Base-by-base conservation (phyloP, 108 stramenopile genomes). In the Fragilaria radians region DNA sequence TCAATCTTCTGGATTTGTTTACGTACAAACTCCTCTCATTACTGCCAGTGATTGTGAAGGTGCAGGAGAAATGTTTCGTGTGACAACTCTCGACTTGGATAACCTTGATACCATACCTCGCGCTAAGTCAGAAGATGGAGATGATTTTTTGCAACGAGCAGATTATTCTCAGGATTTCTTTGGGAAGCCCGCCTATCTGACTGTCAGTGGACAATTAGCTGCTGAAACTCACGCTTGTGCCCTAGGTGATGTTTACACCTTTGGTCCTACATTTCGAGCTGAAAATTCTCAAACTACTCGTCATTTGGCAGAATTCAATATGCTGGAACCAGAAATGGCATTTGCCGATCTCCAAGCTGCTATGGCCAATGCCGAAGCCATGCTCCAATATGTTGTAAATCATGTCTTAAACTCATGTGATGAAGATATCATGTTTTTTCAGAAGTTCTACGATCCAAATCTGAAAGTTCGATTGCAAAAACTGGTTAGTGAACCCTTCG, bases 221-320 rank as follows among this genome's bases (percentile, higher is more conserved):
- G 95, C 78, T 26, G 99, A 99, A 73, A 89, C 97, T 1, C 88
- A 96, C 63, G 97, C 97, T 17, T 96, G 92, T 67, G 96, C 97
- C 5, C 65, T 99, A 23, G 97, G 97, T 27, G 96, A 97, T 76
- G 86, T 99, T 32, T 99, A 99, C 70, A 99, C 97, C 4, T 99
- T 99, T 68, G 99, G 99, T 18, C 99, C 99, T 27, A 98, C 99
- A 29, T 99, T 99, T 62, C 91, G 99, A 11, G 99, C 99, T n/a
- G 99, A 99, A 80, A 98, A 98, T 72, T 86, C 83, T 18, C 94
- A 99, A 73, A 99, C 98, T 14, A 78, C 95, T n/a, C 77, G 96
- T 26, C 99, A 98, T 65, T 72, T 99, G 32, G 93, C 94, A 17
- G 95, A 98, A 66, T 98, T 98, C 70, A 81, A 88, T 68, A 96